Evolutionary conservation across 2,329 filamentous ascomycete species (phyloP).

Genomic region (Sarocladium brachiariae): DNA sequence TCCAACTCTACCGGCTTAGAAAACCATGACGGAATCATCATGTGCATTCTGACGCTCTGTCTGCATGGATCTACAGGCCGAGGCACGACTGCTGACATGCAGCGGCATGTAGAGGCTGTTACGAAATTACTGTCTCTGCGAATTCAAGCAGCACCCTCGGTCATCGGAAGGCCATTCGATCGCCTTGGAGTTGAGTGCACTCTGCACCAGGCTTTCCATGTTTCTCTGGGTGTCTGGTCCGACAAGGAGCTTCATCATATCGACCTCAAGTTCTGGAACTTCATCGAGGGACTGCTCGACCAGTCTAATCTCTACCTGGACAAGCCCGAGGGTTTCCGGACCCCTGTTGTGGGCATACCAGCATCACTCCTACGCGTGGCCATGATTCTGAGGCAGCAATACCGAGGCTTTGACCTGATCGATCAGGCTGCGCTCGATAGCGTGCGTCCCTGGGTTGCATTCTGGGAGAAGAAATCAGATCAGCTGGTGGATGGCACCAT

Average conservation of each 20-base stretch:
- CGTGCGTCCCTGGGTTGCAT: background rate
- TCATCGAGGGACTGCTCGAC: constrained; percentile 1
- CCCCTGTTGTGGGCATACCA: background rate
- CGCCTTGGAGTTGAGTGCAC: constrained; percentile 1
- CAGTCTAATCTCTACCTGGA: constrained; percentile 6
- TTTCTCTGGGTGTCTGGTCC: background rate
- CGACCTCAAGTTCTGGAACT: background rate
- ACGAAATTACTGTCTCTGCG: background rate
- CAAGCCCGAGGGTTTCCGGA: constrained; percentile 4
- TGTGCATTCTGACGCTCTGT: constrained; percentile 13
- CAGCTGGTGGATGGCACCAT: background rate
- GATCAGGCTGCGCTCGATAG: background rate
- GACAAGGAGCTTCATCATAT: background rate
- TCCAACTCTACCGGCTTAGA: constrained; percentile 11
- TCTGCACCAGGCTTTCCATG: background rate
- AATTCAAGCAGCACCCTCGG: background rate
- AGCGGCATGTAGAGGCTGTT: background rate
- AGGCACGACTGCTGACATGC: background rate
- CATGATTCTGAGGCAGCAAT: constrained; percentile 1
- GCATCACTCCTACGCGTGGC: constrained; percentile 1
- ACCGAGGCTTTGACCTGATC: background rate
- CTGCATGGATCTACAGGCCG: constrained; percentile 1
- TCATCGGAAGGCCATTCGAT: constrained; percentile 1
- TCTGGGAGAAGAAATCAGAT: constrained; percentile 12
- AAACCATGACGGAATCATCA: constrained; percentile 17